Evolutionary conservation across 345 rosid species (phyloP), one percentile per base, ranked within the genome.

Genomic region (Populus ilicifolia): DNA sequence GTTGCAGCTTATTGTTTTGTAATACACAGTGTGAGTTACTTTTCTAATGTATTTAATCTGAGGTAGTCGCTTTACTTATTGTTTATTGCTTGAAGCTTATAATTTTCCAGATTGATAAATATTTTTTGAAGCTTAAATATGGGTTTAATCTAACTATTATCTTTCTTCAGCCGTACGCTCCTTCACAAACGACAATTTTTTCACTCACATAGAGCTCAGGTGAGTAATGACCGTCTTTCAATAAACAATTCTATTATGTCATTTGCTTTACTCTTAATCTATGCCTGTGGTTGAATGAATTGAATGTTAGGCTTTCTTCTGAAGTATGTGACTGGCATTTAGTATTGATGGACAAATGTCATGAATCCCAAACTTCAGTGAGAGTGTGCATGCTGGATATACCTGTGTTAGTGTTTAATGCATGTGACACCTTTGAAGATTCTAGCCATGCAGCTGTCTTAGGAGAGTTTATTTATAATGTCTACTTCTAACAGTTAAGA

Each of bases 171-270:
- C 86, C 90, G 93, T 46, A 88, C 85, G 43, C 97, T 92, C 67
- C 97, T 93, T 73, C 97, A 89, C 85, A 91, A 89, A 87, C 88
- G 97, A 73, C 97, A 88, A 82, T 96, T 96, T 86, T 96, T 96
- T 80, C 99, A 96, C 80, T 96, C 99, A 4, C 99, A 96, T 85
- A 89, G 99, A 89, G 95, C 99, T 79, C 99, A 93, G 98, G 99
- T 96, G 82, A 79, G 39, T 82, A 27, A 18, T 66, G 54, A 39
- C 39, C 7, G 23, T 73, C 67, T 44, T 46, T 23, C 50, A 14
- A 50, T 27, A 2, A 25, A 43, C 23, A 21, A 25, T 43, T 11
- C 11, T 27, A 23, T 17, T 41, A 43, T 25, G 6, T 70, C 70
- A 18, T 20, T 70, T 70, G 16, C 56, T 50, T 63, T 80, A 41